Evolutionary conservation across 164 flowering plant genomes (phyloP), one percentile per base, ranked within the genome.

Genomic region (Piper longum): DNA sequence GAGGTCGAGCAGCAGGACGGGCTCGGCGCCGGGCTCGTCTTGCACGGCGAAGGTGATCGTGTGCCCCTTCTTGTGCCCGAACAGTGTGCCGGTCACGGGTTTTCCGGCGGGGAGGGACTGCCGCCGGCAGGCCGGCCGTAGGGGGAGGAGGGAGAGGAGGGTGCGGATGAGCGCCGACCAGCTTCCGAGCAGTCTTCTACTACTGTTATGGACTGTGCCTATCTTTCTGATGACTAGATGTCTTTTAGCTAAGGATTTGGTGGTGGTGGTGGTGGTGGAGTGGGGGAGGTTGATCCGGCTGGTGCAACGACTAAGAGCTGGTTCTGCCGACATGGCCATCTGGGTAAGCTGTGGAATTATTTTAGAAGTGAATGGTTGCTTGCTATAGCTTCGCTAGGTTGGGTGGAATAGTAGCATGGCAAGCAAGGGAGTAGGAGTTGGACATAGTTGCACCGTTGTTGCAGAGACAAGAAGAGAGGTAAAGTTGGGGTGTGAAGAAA

Each of bases 21-120:
- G 96, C 7, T 77, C 87, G 1, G 87, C 74, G 14, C 77, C 64
- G 1, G 93, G 84, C 63, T 83, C 81, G 42, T 77, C 78, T 65
- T 91, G 98, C 26, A 91, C 85, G 43, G 88, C 85, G 69, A 88
- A 88, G 81, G 70, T 26, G 36, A 26, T 81, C 59, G 87, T 87
- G 63, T 86, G 95, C 36, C 98, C 98, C 5, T 80, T 80, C 62
- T 87, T 84, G 77, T 80, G 66, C 2, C 98, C 96, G 71, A 85
- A 88, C 60, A 91, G 85, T 4, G 96, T 91, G 1, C 93, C 98
- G 63, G 90, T 88, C 65, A 90, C 86, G 3, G 95, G 71, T 1
- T 77, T 62, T 16, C 70, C 26, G 64, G 72, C 67, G 62, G 71
- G 56, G 66, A 43, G 18, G 80, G 79, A 82, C 83, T 81, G 9